A percentile compares a stretch with the other conserved stretches of the same genome.
Evolutionary conservation across 1,284 basidiomycete species (phyloP).

Genomic region (Prillingera fragicola): DNA sequence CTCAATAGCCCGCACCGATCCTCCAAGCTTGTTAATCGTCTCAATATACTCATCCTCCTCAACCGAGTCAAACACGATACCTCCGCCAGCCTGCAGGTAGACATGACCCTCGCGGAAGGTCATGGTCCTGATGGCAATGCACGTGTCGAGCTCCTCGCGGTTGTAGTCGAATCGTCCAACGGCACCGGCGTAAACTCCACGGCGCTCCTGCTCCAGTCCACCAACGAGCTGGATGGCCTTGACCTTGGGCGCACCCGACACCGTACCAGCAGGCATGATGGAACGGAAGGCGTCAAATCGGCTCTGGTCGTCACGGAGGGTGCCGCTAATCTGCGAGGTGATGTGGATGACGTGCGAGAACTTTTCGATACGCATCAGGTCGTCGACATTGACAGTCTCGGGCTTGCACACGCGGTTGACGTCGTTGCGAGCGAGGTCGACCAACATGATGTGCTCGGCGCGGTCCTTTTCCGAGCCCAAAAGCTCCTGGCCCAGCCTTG

Average conservation of each 20-base stretch:
- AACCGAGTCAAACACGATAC: constrained; percentile 94
- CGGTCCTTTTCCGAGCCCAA: constrained; percentile 85
- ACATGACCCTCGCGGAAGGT: constrained; percentile 87
- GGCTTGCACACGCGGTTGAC: constrained; percentile 97
- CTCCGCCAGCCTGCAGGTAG: constrained; percentile 88
- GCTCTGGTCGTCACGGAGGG: constrained; percentile 72
- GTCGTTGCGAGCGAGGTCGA: constrained; percentile 98
- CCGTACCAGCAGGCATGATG: constrained; percentile 98
- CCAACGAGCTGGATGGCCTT: constrained; percentile 94
- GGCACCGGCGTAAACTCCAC: constrained; percentile 95
- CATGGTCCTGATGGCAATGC: constrained; percentile 99
- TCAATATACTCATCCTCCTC: constrained; percentile 97
- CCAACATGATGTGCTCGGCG: constrained; percentile 98
- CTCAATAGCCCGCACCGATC: constrained; percentile 79
- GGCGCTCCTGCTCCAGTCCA: constrained; percentile 77
- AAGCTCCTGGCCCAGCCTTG: constrained; percentile 65
- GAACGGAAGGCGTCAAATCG: constrained; percentile 98
- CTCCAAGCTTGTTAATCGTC: constrained; percentile 89
- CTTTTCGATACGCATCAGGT: constrained; percentile 88
- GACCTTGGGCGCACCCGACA: constrained; percentile 98
- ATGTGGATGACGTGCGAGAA: constrained; percentile 98
- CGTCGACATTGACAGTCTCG: constrained; percentile 90
- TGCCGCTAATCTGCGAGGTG: constrained; percentile 90
- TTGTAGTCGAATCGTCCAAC: constrained; percentile 97
- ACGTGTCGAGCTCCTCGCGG: constrained; percentile 91